A percentile compares a stretch with the other conserved stretches of the same genome.
These are phyloP conservation scores for Claviceps sp. DNA, from an alignment of 2,329 filamentous ascomycete species.

Conservation along the genomic window DNA sequence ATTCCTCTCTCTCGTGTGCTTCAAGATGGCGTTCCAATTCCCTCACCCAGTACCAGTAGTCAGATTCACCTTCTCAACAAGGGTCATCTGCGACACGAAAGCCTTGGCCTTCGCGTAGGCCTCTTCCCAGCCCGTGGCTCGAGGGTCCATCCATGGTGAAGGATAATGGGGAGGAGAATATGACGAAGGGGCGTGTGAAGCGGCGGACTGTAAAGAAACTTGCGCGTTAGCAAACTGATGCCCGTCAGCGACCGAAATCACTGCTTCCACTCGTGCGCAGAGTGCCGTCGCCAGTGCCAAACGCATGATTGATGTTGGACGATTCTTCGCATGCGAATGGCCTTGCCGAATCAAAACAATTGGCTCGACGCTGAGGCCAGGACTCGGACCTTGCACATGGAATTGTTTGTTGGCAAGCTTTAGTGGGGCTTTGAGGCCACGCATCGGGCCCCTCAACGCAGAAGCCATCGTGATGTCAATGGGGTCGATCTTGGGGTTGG, in stretches of 20 bases:
- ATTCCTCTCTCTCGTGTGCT: background rate
- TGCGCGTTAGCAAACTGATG: slow-evolving; percentile 11
- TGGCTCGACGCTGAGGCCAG: background rate
- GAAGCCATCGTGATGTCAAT: background rate
- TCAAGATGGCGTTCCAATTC: slow-evolving; percentile 4
- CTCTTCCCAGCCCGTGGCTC: slow-evolving; percentile 57
- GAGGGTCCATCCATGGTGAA: slow-evolving; percentile 71
- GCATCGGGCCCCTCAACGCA: too few relatives aligned
- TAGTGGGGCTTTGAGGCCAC: background rate
- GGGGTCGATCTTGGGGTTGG: background rate
- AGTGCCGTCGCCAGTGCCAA: background rate
- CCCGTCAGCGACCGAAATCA: background rate
- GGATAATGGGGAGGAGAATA: slow-evolving; percentile 57
- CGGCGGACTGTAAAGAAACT: slow-evolving; percentile 9
- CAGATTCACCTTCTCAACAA: slow-evolving; percentile 85
- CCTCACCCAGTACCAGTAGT: slow-evolving; percentile 76
- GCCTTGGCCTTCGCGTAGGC: slow-evolving; percentile 63
- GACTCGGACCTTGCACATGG: background rate
- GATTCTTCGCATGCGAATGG: background rate
- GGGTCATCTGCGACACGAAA: slow-evolving; percentile 72
- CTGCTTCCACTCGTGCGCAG: background rate
- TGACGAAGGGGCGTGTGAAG: slow-evolving; percentile 16
- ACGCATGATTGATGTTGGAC: background rate
- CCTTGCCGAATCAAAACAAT: background rate
- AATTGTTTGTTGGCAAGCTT: background rate